These are phyloP conservation scores for Mallotus repandus DNA, from an alignment of 441 rosid species.

Conservation along the genomic window DNA sequence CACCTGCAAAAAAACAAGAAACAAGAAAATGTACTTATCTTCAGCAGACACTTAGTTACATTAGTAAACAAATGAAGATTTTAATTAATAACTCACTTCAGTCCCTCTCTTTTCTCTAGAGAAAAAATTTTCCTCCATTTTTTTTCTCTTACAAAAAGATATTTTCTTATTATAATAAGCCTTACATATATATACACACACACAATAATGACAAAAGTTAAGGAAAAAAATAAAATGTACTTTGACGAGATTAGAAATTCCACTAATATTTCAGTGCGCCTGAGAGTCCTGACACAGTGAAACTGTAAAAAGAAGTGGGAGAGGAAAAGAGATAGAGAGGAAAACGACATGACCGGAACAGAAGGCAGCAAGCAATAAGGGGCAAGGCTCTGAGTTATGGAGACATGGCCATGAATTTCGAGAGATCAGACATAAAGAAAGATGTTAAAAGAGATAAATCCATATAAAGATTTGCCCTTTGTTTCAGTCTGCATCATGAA, in stretches of 20 bases:
- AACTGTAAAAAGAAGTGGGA: conserved; percentile 12
- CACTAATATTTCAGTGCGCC: conserved; percentile 9
- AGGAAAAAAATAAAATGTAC: not conserved
- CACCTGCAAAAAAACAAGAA: conserved; percentile 5
- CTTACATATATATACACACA: not conserved
- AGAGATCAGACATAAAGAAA: too few relatives aligned
- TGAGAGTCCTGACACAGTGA: not conserved
- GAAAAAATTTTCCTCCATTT: too few relatives aligned
- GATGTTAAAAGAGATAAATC: too few relatives aligned
- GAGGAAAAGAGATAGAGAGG: not conserved
- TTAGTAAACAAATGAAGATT: too few relatives aligned
- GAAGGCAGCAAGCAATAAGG: not conserved
- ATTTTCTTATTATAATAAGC: not conserved
- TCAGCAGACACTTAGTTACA: too few relatives aligned
- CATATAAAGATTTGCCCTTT: too few relatives aligned
- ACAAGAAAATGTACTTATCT: not conserved
- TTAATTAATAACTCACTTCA: too few relatives aligned
- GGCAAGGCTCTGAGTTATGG: not conserved
- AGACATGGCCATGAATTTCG: not conserved
- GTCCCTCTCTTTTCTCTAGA: too few relatives aligned
- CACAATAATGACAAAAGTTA: not conserved
- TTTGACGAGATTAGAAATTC: not conserved
- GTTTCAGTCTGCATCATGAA: too few relatives aligned
- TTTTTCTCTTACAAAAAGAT: too few relatives aligned
- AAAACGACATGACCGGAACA: conserved; percentile 12